phyloP scores from a whole-genome alignment of 1,139 yeast species.

The Geotrichum reessii region DNA sequence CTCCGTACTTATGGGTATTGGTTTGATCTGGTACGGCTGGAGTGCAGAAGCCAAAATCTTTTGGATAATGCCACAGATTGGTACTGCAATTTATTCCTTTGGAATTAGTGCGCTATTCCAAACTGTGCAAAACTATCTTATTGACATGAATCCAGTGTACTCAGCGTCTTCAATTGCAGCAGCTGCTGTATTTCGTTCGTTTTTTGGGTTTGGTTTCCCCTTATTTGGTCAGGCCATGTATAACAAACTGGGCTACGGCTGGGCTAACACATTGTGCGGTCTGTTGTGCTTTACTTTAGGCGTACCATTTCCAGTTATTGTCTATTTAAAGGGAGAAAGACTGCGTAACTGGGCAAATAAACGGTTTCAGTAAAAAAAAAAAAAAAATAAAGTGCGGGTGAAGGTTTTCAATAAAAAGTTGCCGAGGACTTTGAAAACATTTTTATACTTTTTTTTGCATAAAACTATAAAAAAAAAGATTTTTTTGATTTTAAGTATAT shows the following conservation, averaged over 20 bases:
- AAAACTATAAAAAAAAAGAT: too few species aligned
- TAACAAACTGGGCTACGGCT: slow-evolving; percentile 47
- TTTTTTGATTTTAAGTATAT: too few species aligned
- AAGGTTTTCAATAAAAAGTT: too few species aligned
- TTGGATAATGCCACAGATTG: slow-evolving; percentile 57
- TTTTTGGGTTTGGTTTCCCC: slow-evolving; percentile 50
- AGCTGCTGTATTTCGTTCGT: slow-evolving; percentile 55
- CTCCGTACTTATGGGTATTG: slow-evolving; percentile 44
- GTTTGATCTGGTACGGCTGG: slow-evolving; percentile 62
- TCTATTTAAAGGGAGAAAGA: slow-evolving; percentile 51
- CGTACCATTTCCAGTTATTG: slow-evolving; percentile 57
- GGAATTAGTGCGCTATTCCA: slow-evolving; percentile 56
- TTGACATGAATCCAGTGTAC: slow-evolving; percentile 60
- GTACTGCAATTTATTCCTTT: slow-evolving; percentile 51
- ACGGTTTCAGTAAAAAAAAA: slow-evolving; percentile 25
- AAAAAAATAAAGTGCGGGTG: too few species aligned
- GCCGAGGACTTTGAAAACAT: too few species aligned
- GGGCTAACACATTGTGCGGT: slow-evolving; percentile 62
- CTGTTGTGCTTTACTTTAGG: slow-evolving; percentile 52
- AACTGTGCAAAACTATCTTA: slow-evolving; percentile 54
- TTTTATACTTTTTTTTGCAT: too few species aligned
- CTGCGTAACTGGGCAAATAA: slow-evolving; percentile 54
- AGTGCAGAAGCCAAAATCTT: slow-evolving; percentile 43
- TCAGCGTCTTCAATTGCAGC: slow-evolving; percentile 57
- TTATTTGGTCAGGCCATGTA: slow-evolving; percentile 35